These are phyloP conservation scores for Sugiyamaella floridensis DNA, from an alignment of 805 yeast species.

Conservation along the genomic window DNA sequence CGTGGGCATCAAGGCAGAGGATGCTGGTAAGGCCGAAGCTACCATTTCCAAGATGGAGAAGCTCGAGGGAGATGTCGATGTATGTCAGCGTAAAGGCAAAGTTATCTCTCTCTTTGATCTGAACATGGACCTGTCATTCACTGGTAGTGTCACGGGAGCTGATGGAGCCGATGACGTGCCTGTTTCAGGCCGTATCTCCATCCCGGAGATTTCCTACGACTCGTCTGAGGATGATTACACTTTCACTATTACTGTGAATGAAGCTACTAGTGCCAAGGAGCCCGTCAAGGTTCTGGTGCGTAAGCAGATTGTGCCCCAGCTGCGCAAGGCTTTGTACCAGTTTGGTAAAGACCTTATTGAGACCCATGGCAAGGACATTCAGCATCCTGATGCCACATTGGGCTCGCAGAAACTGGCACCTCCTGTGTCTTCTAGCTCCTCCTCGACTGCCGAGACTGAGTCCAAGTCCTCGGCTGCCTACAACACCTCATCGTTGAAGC, in stretches of 20 bases:
- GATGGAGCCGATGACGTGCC: conserved; percentile 33
- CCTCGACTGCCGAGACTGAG: conserved; percentile 1
- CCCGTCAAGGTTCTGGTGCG: conserved; percentile 48
- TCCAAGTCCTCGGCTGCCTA: conserved; percentile 41
- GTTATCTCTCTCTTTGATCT: conserved; percentile 87
- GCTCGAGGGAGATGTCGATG: conserved; percentile 94
- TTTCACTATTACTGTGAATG: conserved; percentile 62
- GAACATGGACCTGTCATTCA: conserved; percentile 53
- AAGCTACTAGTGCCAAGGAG: conserved; percentile 40
- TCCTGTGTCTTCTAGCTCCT: not conserved
- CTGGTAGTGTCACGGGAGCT: conserved; percentile 35
- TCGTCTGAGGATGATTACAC: conserved; percentile 80
- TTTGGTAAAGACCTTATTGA: conserved; percentile 76
- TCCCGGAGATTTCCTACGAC: conserved; percentile 95
- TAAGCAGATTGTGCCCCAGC: conserved; percentile 56
- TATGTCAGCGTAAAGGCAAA: conserved; percentile 93
- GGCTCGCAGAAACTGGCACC: conserved; percentile 2
- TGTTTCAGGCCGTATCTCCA: conserved; percentile 63
- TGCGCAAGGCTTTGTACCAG: conserved; percentile 50
- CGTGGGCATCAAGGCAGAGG: conserved; percentile 37
- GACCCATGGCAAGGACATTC: conserved; percentile 79
- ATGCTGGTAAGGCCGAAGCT: conserved; percentile 28
- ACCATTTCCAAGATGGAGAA: conserved; percentile 43
- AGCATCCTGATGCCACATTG: conserved; percentile 49
- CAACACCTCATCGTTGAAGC: conserved; percentile 72